These are phyloP conservation scores for Agaricus subrufescens DNA, from an alignment of 768 basidiomycete species.

Conservation along the genomic window DNA sequence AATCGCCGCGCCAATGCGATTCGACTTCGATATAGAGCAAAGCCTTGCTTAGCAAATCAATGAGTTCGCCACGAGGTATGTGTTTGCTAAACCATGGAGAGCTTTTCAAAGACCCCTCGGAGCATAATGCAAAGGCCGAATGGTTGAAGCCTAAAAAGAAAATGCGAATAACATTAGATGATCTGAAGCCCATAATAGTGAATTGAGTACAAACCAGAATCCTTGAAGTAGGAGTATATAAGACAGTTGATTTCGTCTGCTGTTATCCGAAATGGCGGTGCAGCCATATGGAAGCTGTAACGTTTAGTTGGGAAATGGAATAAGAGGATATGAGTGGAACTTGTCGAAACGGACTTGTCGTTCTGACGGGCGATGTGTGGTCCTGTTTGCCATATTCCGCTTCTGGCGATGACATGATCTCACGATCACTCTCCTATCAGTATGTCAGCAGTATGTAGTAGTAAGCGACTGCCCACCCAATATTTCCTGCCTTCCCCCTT, in stretches of 20 bases:
- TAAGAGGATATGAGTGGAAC: background rate
- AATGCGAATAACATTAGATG: background rate
- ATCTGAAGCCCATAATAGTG: background rate
- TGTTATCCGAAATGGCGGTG: constrained; percentile 55
- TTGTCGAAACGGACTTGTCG: constrained; percentile 10
- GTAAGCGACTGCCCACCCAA: too few species aligned
- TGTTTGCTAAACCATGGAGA: constrained; percentile 68
- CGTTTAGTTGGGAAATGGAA: background rate
- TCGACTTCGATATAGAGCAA: constrained; percentile 81
- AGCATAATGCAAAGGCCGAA: constrained; percentile 75
- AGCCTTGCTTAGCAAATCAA: constrained; percentile 77
- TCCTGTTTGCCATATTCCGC: constrained; percentile 2
- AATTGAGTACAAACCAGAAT: constrained; percentile 52
- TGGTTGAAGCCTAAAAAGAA: constrained; percentile 65
- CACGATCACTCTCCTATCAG: constrained; percentile 7
- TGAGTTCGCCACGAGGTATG: constrained; percentile 75
- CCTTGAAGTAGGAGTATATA: constrained; percentile 78
- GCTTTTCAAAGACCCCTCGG: constrained; percentile 67
- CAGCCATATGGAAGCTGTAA: constrained; percentile 24
- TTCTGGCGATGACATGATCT: constrained; percentile 7
- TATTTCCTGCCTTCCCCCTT: too few species aligned
- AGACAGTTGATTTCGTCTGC: constrained; percentile 85
- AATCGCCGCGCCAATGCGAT: constrained; percentile 70
- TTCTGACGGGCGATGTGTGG: constrained; percentile 2
- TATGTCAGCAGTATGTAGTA: background rate